Evolutionary conservation across 1,139 yeast species (phyloP).

Genomic region (Protomyces inouyei): DNA sequence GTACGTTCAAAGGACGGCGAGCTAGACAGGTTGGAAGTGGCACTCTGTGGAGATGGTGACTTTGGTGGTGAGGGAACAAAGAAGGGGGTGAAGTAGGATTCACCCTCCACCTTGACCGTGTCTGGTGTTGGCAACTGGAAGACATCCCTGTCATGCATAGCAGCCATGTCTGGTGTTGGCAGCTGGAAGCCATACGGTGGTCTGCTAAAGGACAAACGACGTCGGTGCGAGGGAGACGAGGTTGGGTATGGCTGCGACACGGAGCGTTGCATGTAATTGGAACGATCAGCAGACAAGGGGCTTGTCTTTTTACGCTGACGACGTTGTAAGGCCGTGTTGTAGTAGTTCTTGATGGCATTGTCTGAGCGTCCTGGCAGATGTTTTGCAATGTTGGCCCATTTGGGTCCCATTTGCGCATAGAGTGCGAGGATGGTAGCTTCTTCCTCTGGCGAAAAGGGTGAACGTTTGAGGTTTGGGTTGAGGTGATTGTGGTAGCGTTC

Average conservation of each 20-base stretch:
- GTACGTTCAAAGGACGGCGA: not conserved
- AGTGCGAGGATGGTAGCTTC: constrained; percentile 74
- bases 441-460: constrained; percentile 80
- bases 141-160: not conserved
- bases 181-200: not conserved
- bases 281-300: not conserved
- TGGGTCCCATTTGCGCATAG: constrained; percentile 74
- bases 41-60: not conserved
- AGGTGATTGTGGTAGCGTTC: constrained; percentile 89
- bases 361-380: constrained; percentile 76
- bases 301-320: not conserved
- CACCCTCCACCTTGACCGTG: not conserved
- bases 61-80: not conserved
- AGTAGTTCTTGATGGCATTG: constrained; percentile 92
- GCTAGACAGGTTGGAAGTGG: not conserved
- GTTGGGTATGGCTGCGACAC: not conserved
- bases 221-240: not conserved
- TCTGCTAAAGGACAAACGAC: not conserved
- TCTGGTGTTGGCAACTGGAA: not conserved
- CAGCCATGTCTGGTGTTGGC: not conserved
- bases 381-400: constrained; percentile 92
- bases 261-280: not conserved
- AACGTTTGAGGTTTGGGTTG: constrained; percentile 73
- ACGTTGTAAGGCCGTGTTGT: constrained; percentile 49
- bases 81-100: not conserved